Conservation (phyloP, 331 rosid species). For the Malus hybrid region DNA sequence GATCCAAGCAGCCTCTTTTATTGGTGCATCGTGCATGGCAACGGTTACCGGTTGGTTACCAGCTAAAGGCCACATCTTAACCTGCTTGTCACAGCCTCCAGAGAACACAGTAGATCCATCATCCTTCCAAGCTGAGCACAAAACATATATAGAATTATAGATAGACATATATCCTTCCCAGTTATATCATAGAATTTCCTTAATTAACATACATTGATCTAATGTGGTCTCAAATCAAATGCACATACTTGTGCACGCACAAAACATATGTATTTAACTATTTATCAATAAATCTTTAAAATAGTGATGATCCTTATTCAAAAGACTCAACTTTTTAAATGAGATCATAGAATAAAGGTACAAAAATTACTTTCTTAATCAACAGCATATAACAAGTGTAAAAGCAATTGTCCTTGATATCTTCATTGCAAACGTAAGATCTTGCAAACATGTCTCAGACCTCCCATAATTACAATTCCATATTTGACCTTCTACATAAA, state of each 20-base stretch:
- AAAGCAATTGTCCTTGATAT: background rate
- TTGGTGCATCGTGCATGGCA: constrained; percentile 88
- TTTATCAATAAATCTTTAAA: background rate
- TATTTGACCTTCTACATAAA: background rate
- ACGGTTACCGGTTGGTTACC: constrained; percentile 67
- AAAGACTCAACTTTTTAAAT: background rate
- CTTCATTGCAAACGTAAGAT: background rate
- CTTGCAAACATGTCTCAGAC: background rate
- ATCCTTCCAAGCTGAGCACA: constrained; percentile 92
- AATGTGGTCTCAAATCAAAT: background rate
- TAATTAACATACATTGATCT: background rate
- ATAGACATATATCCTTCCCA: background rate
- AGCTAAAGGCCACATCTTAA: constrained; percentile 33
- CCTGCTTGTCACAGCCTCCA: constrained; percentile 76
- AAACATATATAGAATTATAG: constrained; percentile 31
- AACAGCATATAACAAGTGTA: background rate
- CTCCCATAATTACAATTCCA: background rate
- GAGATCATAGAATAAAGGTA: background rate
- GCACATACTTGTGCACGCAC: background rate
- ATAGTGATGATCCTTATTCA: background rate
- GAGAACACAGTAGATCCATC: constrained; percentile 92
- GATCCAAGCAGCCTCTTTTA: constrained; percentile 79
- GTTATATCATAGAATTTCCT: background rate
- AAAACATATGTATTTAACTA: background rate
- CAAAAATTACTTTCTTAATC: background rate